Base-by-base conservation (phyloP, 2,329 filamentous ascomycete genomes). In the Zelopaecilomyces penicillatus region DNA sequence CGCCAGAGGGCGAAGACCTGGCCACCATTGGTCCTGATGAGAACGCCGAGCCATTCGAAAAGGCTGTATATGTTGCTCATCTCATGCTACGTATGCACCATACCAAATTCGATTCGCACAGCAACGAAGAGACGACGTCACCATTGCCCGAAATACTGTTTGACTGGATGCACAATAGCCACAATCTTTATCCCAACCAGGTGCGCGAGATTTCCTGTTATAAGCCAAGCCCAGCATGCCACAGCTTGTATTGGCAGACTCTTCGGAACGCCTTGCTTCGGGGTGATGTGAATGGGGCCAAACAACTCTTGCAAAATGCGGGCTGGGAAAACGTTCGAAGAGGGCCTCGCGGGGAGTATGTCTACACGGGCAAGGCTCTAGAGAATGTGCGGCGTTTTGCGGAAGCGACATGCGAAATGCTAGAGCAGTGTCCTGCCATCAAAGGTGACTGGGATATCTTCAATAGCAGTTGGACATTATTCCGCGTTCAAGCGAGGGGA, bases 181-280 rank as follows among this genome's bases (percentile, higher is more conserved):
- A 95, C 58, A 80, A 85, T 50, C 75, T 83, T 28, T 85, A 85
- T 54, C 74, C 75, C 2, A 74, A 79, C 42, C 84, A 90, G 55
- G 69, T 85, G 27, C 70, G 79, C 33, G 71, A 80, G 4, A 74
- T 96, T 27, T 68, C 77, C 50, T 71, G 73, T 29, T 67, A 81
- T 53, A 73, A 74, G 38, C 85, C 86, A 1, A 85, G 85, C 47
- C 87, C 89, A 26, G 84, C 87, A 2, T 80, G 80, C 37, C 86
- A 93, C 56, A 70, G 74, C 28, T 71, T 85, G 32, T 97, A 88
- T 65, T 97, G 91, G 91, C 86, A 90, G 58, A 81, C 81, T 1
- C 70, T 95, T n/a, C 85, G 83, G 54, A 78, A 79, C 44, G 73
- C 81, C 10, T 71, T 90, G 26, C 70, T 95, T 28, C 84, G 89